A percentile compares a stretch with the other conserved stretches of the same genome.
These are phyloP conservation scores for Darksidea phi DNA, from an alignment of 495 filamentous ascomycete species.

Conservation along the genomic window DNA sequence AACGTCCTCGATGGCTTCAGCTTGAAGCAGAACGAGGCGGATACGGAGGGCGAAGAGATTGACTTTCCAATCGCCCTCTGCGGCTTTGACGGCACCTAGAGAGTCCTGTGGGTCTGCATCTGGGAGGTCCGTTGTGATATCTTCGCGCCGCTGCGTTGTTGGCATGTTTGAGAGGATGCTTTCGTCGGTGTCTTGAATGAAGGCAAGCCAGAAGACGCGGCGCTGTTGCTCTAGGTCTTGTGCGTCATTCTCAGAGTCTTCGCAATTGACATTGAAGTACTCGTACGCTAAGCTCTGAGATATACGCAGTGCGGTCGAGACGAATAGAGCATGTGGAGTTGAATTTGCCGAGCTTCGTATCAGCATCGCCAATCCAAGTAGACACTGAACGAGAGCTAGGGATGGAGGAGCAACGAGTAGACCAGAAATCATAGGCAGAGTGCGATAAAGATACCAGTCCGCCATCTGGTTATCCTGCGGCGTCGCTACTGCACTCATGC, in stretches of 20 bases:
- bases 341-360: constrained; percentile 14
- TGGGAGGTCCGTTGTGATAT: constrained; percentile 3
- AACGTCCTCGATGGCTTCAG: constrained; percentile 20
- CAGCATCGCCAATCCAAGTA: constrained; percentile 15
- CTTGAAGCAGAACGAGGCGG: constrained; percentile 10
- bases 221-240: constrained; percentile 22
- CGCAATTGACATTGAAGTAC: constrained; percentile 1
- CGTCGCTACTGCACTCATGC: constrained; percentile 20
- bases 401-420: constrained; percentile 13
- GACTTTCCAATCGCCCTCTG: constrained; percentile 19
- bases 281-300: constrained; percentile 21
- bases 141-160: constrained; percentile 10
- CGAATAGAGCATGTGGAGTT: constrained; percentile 7
- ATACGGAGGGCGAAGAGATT: constrained; percentile 19
- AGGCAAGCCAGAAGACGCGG: constrained; percentile 29
- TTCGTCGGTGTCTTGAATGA: constrained; percentile 8
- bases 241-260: background rate
- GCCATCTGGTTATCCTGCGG: constrained; percentile 20
- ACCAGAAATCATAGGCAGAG: background rate
- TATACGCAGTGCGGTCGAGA: constrained; percentile 22
- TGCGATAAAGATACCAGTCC: constrained; percentile 16
- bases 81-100: constrained; percentile 14
- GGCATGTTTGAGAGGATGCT: constrained; percentile 10
- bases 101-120: constrained; percentile 1
- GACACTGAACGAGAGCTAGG: constrained; percentile 16